Conservation (phyloP, 441 rosid species). For the Adansonia gregorii region DNA sequence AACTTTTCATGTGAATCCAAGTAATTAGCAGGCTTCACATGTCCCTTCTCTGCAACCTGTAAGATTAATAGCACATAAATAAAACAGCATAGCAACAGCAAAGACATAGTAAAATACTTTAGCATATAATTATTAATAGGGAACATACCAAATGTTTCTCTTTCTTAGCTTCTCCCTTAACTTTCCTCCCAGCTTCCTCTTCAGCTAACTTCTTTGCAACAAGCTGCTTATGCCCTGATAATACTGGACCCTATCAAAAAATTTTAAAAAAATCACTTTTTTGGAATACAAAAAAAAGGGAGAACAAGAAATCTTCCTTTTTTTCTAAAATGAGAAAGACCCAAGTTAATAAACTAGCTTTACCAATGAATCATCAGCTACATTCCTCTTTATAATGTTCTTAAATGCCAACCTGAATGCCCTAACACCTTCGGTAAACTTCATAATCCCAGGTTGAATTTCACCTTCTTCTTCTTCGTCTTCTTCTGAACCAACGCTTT, state of each 20-base stretch:
- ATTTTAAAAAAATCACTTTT: too few relatives aligned
- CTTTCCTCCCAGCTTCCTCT: constrained; percentile 74
- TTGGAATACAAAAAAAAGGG: background rate
- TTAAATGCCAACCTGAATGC: constrained; percentile 76
- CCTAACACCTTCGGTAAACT: constrained; percentile 69
- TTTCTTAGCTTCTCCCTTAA: constrained; percentile 77
- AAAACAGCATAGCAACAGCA: background rate
- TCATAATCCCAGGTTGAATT: constrained; percentile 64
- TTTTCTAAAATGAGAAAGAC: background rate
- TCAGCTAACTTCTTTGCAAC: constrained; percentile 85
- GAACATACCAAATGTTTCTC: constrained; percentile 72
- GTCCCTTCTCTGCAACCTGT: constrained; percentile 85
- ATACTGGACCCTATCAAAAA: constrained; percentile 74
- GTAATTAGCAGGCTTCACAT: constrained; percentile 74
- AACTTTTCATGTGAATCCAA: constrained; percentile 82
- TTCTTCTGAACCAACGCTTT: constrained; percentile 21
- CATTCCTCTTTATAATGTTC: constrained; percentile 64
- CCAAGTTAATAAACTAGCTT: constrained; percentile 29
- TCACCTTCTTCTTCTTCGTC: constrained; percentile 46
- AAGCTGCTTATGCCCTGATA: constrained; percentile 88
- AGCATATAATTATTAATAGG: background rate
- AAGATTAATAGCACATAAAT: background rate
- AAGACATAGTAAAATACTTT: background rate
- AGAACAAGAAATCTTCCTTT: background rate
- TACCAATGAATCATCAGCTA: constrained; percentile 69